phyloP scores from a whole-genome alignment of 768 basidiomycete genomes.

The Artomyces pyxidatus region DNA sequence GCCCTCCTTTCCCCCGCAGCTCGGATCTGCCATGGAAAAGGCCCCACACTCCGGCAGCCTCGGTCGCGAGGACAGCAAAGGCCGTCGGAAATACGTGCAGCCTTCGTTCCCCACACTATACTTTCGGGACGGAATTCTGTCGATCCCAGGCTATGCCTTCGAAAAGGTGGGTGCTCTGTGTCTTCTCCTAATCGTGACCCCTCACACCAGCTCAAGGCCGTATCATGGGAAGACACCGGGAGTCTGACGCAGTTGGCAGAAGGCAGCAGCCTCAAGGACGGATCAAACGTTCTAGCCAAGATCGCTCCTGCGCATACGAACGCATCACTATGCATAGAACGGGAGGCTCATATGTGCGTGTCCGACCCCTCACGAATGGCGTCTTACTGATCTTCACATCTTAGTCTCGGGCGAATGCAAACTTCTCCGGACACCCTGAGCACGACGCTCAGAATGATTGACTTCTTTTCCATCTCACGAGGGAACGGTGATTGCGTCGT shows the following conservation, averaged over 20 bases:
- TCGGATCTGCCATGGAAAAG: too few species aligned
- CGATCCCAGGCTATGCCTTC: constrained; percentile 66
- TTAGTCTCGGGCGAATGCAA: constrained; percentile 44
- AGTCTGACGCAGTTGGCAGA: constrained; percentile 63
- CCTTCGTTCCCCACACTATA: constrained; percentile 50
- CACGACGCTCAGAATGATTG: constrained; percentile 49
- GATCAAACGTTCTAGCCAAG: constrained; percentile 61
- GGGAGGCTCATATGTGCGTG: constrained; percentile 61
- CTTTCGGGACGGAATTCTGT: constrained; percentile 46
- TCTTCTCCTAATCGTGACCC: constrained; percentile 6
- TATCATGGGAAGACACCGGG: constrained; percentile 65
- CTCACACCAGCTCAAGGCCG: constrained; percentile 32
- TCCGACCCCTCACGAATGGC: neutral
- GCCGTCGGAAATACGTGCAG: constrained; percentile 45
- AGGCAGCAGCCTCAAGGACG: constrained; percentile 63
- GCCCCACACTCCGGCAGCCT: too few species aligned
- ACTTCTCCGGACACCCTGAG: constrained; percentile 42
- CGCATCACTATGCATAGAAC: constrained; percentile 62
- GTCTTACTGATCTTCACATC: neutral
- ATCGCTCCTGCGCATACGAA: constrained; percentile 67
- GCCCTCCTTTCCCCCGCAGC: too few species aligned
- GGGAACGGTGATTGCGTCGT: constrained; percentile 62
- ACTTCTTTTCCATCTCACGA: constrained; percentile 59
- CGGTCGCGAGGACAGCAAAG: constrained; percentile 1
- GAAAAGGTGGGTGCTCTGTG: constrained; percentile 57